Evolutionary conservation across 768 basidiomycete genomes (phyloP), one percentile per base, ranked within the genome.

Genomic region (Rhodocollybia butyracea): DNA sequence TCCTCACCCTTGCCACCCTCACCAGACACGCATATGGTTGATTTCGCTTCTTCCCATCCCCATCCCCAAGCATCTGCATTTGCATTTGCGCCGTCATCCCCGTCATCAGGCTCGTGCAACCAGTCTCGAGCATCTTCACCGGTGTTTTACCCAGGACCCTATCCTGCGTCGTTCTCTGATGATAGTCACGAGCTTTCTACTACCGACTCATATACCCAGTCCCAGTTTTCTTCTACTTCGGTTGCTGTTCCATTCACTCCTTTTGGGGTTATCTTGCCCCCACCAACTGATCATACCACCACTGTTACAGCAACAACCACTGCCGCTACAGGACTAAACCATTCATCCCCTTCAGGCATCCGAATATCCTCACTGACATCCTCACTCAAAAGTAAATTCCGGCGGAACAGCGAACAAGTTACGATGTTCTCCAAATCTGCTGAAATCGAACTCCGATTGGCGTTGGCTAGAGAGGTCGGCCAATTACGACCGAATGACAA

Each of bases 391-490:
- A 38, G n/a, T 11, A 50, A 36, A 19, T 34, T 38, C 34, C 47
- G 47, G 12, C 47, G 47, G 2, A 36, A 50, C 22, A 50, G 31
- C 21, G 47, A 32, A 12, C n/a, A n/a, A n/a, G n/a, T 24, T 6
- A 43, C 26, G 5, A 21, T 21, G 6, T 42, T 41, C 21, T 41
- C 51, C 13, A 53, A 53, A 53, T 41, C 39, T 17, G 51, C 40
- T 21, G 51, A 53, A 27, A 53, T 42, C 24, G 42, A 31, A 31
- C 17, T 53, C 0, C 39, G 51, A 27, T 19, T 53, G 12, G 51
- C 51, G 2, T 30, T 53, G 31, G 51, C 51, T 0, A 53, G 51
- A 15, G 27, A 53, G 15, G 51, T 53, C n/a, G 27, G 51, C 13
- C 7, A 19, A 17, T n/a, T 6, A 17, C 6, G 34, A 22, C 32